phyloP scores from a whole-genome alignment of 2,329 filamentous ascomycete genomes.

The Trichoderma harzianum region DNA sequence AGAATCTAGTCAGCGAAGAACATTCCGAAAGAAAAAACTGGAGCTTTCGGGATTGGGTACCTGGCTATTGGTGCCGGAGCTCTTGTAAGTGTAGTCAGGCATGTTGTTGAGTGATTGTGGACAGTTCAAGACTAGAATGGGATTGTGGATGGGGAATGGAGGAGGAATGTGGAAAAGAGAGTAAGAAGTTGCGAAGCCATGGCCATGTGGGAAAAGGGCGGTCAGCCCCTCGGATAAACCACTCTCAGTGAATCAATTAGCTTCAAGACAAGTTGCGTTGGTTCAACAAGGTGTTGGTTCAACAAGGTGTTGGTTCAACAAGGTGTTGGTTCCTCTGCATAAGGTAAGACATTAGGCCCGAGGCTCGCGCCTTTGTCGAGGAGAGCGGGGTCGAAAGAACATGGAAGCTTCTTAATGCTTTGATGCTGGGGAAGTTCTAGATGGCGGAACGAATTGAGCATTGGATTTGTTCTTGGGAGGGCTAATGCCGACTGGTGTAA shows the following conservation, averaged over 20 bases:
- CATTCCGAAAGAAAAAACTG: not conserved
- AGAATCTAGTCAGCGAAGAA: not conserved
- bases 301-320: too few relatives aligned
- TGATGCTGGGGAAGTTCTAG: not conserved
- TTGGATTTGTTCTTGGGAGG: not conserved
- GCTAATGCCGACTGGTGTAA: not conserved
- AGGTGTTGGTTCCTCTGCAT: not conserved
- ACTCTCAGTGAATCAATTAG: not conserved
- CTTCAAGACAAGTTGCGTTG: not conserved
- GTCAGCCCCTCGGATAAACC: not conserved
- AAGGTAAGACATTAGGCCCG: not conserved
- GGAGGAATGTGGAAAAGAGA: not conserved
- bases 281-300: not conserved
- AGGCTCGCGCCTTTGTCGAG: not conserved
- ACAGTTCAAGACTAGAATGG: not conserved
- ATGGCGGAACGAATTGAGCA: not conserved
- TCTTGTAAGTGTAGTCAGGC: slow-evolving; percentile 41
- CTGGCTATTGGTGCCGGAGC: slow-evolving; percentile 60
- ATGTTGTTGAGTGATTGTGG: slow-evolving; percentile 17
- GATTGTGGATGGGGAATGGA: not conserved
- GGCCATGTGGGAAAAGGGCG: not conserved
- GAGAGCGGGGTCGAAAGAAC: not conserved
- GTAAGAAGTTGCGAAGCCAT: not conserved
- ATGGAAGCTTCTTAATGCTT: not conserved
- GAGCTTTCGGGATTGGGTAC: slow-evolving; percentile 35